Conservation (phyloP, 768 basidiomycete genomes). For the Amanita rubescens region DNA sequence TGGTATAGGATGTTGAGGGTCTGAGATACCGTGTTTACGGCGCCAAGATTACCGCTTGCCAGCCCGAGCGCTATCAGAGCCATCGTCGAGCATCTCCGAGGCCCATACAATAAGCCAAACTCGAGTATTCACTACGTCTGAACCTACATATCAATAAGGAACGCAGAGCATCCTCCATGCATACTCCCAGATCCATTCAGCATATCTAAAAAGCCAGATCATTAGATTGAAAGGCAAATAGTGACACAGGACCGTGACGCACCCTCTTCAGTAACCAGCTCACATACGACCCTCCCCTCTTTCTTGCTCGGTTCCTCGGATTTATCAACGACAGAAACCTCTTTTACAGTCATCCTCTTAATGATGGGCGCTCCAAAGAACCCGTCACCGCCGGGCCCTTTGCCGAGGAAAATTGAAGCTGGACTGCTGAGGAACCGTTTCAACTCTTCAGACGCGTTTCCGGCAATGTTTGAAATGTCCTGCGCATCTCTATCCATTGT, state of each 20-base stretch:
- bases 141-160: conserved; percentile 43
- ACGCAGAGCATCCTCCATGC: conserved; percentile 50
- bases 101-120: neutral
- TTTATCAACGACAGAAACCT: conserved; percentile 18
- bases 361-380: conserved; percentile 15
- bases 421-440: conserved; percentile 8
- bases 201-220: conserved; percentile 2
- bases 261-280: conserved; percentile 20
- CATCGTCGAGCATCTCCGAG: conserved; percentile 42
- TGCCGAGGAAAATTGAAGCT: neutral
- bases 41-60: conserved; percentile 16
- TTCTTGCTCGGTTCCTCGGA: conserved; percentile 22
- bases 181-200: conserved; percentile 27
- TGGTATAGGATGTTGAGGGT: conserved; percentile 48
- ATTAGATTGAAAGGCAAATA: neutral
- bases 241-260: neutral
- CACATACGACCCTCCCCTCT: conserved; percentile 22
- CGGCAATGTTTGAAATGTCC: conserved; percentile 5
- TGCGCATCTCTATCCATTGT: neutral
- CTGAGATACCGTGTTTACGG: conserved; percentile 36
- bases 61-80: conserved; percentile 31
- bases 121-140: neutral
- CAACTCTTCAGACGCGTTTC: conserved; percentile 15
- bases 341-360: conserved; percentile 12
- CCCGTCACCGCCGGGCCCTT: neutral